Evolutionary conservation across 176 grass and related monocot genomes (phyloP).

Genomic region (Phyllostachys edulis): DNA sequence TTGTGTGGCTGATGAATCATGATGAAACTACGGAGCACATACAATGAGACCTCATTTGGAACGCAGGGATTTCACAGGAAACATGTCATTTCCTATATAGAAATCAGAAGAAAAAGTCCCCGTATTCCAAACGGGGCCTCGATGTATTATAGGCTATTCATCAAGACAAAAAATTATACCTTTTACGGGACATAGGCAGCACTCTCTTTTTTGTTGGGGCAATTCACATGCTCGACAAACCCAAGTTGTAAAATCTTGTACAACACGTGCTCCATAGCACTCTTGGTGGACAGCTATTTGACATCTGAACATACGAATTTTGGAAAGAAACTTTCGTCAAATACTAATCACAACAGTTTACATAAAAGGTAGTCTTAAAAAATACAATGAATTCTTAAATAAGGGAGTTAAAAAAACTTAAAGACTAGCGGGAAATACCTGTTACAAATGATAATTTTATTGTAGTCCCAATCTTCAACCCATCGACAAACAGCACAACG

Average conservation of each 20-base stretch:
- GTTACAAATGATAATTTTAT: constrained; percentile 99
- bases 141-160: background rate
- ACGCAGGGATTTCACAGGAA: background rate
- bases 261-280: constrained; percentile 71
- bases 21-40: constrained; percentile 4
- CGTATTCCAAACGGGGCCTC: background rate
- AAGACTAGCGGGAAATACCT: constrained; percentile 48
- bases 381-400: background rate
- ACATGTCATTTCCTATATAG: background rate
- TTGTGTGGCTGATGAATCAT: background rate
- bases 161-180: constrained; percentile 45
- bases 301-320: constrained; percentile 61
- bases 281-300: constrained; percentile 97
- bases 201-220: constrained; percentile 58
- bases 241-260: constrained; percentile 85
- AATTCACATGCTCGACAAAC: constrained; percentile 89
- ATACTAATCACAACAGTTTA: background rate
- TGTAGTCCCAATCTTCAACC: constrained; percentile 99
- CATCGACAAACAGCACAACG: constrained; percentile 91
- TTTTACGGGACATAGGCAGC: constrained; percentile 91
- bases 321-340: background rate
- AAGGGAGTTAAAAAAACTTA: background rate
- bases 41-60: background rate
- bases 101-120: background rate
- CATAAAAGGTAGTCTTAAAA: background rate